Base-by-base conservation (phyloP, 345 rosid species). In the Cardamine chenopodiifolia region DNA sequence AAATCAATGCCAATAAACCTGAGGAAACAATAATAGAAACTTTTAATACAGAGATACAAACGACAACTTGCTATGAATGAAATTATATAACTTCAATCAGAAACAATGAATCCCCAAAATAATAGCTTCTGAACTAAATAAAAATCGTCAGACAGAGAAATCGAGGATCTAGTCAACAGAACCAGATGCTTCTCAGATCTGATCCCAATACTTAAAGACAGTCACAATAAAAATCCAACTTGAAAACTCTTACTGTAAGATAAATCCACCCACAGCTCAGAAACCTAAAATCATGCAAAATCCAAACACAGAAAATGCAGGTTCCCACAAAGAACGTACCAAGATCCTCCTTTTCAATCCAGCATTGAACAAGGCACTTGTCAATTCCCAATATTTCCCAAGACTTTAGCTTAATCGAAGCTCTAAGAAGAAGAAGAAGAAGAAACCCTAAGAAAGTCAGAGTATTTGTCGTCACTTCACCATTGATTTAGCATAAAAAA, bases 401-500 rank as follows among this genome's bases (percentile, higher is more conserved):
- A 49, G 12, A 48, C 25, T 45, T 64, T 4, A 69, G 26, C 73
- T 56, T 3, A 57, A 69, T 56, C 54, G 15, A 69, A 56, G 42
- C 45, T 69, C 22, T 18, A 26, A 39, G 2, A 12, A 53, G 1
- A 31, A 8, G 37, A 10, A 17, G 1, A 13, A 48, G 14, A 69
- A 28, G 32, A 44, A 69, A 70, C 74, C 74, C 74, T 70, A 70
- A 57, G 31, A 70, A 57, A 42, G 64, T 42, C 40, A 22, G 72
- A 50, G 42, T 15, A 34, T 45, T 10, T 56, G 64, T 69, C 10
- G 54, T 70, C 55, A 70, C 55, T 42, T n/a, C 66, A 70, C 45
- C 19, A 40, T 31, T 57, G 45, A 45, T 57, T 42, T 31, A 57
- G 56, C 74, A 57, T 32, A 57, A 70, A 57, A 70, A 57, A 70